Percentiles rank a stretch among this genome's conserved stretches.
phyloP scores from a whole-genome alignment of 495 filamentous ascomycete genomes.

The Pseudotulostoma volvatum region DNA sequence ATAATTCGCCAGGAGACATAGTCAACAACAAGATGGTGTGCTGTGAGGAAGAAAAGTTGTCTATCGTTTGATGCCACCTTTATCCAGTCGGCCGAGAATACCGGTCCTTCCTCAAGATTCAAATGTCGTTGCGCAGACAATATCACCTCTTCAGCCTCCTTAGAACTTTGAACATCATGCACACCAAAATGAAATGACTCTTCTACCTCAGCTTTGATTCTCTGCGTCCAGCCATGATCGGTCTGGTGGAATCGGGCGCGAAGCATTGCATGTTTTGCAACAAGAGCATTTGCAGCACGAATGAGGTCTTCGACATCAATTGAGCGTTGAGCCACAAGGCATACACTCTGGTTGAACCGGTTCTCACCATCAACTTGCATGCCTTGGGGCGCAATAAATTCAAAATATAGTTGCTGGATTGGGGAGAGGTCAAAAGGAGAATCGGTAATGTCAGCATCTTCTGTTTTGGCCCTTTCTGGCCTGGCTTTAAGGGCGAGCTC shows the following conservation, averaged over 20 bases:
- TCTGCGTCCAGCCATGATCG: constrained; percentile 12
- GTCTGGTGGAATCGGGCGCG: constrained; percentile 34
- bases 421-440: constrained; percentile 41
- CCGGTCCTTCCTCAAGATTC: constrained; percentile 7
- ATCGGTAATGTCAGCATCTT: constrained; percentile 10
- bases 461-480: too few relatives aligned
- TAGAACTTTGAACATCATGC: constrained; percentile 5
- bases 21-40: constrained; percentile 41
- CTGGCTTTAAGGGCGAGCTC: too few relatives aligned
- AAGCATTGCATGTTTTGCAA: constrained; percentile 45
- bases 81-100: constrained; percentile 17
- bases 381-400: constrained; percentile 16
- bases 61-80: constrained; percentile 18
- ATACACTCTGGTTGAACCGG: constrained; percentile 45
- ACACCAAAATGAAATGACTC: constrained; percentile 5
- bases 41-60: constrained; percentile 32
- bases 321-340: constrained; percentile 30
- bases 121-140: constrained; percentile 21
- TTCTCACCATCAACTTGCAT: constrained; percentile 22
- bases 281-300: constrained; percentile 31
- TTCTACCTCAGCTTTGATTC: constrained; percentile 6
- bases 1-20: constrained; percentile 40
- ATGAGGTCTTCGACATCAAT: constrained; percentile 21
- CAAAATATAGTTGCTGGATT: constrained; percentile 46
- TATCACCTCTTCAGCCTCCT: constrained; percentile 16